Base-by-base conservation (phyloP, 2,329 filamentous ascomycete species). In the Fusarium sublunatum region DNA sequence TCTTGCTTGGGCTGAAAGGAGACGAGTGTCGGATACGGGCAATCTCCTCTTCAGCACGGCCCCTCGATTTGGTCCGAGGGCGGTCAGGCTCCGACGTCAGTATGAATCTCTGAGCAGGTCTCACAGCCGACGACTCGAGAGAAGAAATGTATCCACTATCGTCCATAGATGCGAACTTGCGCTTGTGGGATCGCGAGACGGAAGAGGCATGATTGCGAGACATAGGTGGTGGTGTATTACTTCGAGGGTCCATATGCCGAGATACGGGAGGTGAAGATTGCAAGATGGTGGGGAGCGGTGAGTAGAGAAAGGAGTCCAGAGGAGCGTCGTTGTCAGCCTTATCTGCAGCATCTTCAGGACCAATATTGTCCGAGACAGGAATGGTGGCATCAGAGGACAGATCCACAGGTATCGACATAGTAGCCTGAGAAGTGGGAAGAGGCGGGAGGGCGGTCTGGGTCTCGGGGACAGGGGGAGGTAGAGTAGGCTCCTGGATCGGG, bases 141-240 rank as follows among this genome's bases (percentile, higher is more conserved):
- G 93, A 97, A 2, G 95, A 98, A 74, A 96, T 97, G 77, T 98
- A 99, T 36, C 95, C 95, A 74, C 94, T 98, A 76, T 99, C 95
- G 71, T 86, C 92, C 81, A 96, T 89, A 11, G 90, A 89, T 28
- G 86, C 86, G 70, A 91, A 87, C 75, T 92, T 94, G 66, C 91
- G 89, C 78, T 91, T 92, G 66, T 89, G 88, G 35, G 88, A 86
- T 47, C 87, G 87, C 46, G 82, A 79, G 39, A 83, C 83, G n/a
- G 91, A 91, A 19, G 88, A 88, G 35, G 83, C 79, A 34, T 83
- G 80, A 42, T 86, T 83, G 53, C 85, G 83, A 35, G 84, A 83
- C 45, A 85, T 83, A 24, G 90, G 88, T 29, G 93, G 92, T 15
- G 94, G 92, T 7, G 93, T 96, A 61, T 88, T 88, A 69, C 88